phyloP scores from a whole-genome alignment of 305 asterid species.

The Fraxinus xanthoxyloides region DNA sequence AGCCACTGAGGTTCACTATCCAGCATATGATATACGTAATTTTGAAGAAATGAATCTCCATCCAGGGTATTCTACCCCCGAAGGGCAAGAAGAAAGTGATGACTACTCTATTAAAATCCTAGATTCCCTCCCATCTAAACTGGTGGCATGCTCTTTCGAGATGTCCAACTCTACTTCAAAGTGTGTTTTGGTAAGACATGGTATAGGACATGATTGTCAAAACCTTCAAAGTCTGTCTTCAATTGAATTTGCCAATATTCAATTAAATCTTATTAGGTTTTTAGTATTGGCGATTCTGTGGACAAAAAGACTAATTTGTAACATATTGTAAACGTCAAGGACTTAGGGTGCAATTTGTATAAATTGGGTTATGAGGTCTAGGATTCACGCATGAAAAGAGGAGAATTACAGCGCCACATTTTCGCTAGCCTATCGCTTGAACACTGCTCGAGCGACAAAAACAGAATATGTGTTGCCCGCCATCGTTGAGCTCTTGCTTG shows the following conservation, averaged over 20 bases:
- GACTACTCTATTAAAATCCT: background rate
- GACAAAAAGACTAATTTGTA: too few relatives aligned
- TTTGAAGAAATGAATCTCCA: background rate
- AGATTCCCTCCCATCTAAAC: background rate
- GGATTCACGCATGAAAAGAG: too few relatives aligned
- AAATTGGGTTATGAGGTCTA: too few relatives aligned
- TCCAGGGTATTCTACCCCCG: background rate
- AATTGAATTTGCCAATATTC: background rate
- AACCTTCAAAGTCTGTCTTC: background rate
- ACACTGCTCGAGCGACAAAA: too few relatives aligned
- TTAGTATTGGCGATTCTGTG: too few relatives aligned
- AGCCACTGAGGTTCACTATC: conserved; percentile 16
- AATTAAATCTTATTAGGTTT: too few relatives aligned
- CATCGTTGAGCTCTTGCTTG: too few relatives aligned
- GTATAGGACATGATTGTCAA: background rate
- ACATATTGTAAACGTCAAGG: too few relatives aligned
- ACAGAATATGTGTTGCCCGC: too few relatives aligned
- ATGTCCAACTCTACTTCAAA: background rate
- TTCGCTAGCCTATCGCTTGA: too few relatives aligned
- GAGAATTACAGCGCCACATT: too few relatives aligned
- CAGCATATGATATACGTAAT: background rate
- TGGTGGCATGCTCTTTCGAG: background rate
- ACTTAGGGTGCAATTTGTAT: too few relatives aligned
- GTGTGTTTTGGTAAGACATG: background rate
- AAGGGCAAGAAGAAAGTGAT: background rate